Base-by-base conservation (phyloP, 2,329 filamentous ascomycete genomes). In the Fusarium sambucinum region DNA sequence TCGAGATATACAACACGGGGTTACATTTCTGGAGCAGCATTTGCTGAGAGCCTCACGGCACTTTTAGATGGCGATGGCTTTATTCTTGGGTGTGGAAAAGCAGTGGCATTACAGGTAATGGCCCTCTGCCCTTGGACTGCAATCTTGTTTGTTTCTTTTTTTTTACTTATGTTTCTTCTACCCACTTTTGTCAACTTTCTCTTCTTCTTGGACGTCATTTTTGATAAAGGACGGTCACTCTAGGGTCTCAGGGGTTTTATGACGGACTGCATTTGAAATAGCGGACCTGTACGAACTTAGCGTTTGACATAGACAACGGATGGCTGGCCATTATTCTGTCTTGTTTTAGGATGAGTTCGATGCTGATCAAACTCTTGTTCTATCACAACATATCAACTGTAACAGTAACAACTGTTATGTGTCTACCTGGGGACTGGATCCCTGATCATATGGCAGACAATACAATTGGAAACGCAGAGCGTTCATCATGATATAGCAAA, bases 41-140 rank as follows among this genome's bases (percentile, higher is more conserved):
- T 62, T 55, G 60, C 64, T 66, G 72, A 70, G 56, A 65, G 75
- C 75, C 73, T 72, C 74, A 48, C 75, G 75, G 75, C 75, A 54
- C 38, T 58, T 63, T 63, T 71, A 50, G 55, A 64, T 41, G 67
- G 44, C 42, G 53, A 54, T 19, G 32, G 35, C 61, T 64, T 56
- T 29, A 27, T 50, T 66, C 32, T 55, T 51, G 44, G 33, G 63
- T 40, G 47, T 42, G 54, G 35, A 53, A 44, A 38, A 48, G 50
- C 30, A 27, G 47, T 23, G 50, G 33, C 33, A 47, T 61, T 66
- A 69, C 66, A 55, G 56, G 66, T 47, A 44, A 54, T 54, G 37
- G 35, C 40, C 37, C 38, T 59, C 25, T 38, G 23, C 33, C 27
- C 37, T 42, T 46, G 38, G 48, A 46, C 37, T 48, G 19, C 48